Percentiles rank a stretch among this genome's conserved stretches.
Conservation (phyloP, 495 filamentous ascomycete genomes). For the Neurospora sp. region DNA sequence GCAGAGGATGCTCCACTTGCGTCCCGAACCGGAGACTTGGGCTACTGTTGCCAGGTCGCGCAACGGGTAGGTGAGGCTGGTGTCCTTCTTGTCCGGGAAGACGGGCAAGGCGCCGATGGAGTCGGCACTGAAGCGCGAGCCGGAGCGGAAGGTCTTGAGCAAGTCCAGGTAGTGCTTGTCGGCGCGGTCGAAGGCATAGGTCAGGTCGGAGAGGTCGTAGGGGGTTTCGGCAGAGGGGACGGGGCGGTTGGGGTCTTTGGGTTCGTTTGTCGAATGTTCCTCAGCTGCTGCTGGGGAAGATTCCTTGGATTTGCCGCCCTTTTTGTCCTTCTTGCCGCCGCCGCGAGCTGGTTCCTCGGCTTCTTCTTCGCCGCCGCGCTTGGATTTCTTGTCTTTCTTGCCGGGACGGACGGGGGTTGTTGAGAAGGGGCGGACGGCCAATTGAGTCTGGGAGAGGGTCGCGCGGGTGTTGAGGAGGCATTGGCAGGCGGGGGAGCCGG, state of each 20-base stretch:
- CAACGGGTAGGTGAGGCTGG: conserved; percentile 40
- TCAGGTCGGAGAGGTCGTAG: conserved; percentile 56
- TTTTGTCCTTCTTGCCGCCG: background rate
- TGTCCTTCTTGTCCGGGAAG: conserved; percentile 39
- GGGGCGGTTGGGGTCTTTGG: conserved; percentile 11
- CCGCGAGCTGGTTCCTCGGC: background rate
- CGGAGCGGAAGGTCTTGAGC: conserved; percentile 47
- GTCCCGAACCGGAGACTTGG: conserved; percentile 58
- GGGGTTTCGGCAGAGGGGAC: conserved; percentile 41
- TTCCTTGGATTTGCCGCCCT: background rate
- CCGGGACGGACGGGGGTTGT: background rate
- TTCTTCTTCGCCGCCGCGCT: background rate
- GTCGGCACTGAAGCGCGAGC: conserved; percentile 61
- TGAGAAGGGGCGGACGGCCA: background rate
- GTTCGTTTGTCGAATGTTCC: background rate
- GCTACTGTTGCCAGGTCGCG: conserved; percentile 69
- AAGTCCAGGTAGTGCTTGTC: conserved; percentile 49
- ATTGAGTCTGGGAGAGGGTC: background rate
- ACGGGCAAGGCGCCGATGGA: conserved; percentile 56
- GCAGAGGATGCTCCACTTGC: conserved; percentile 55
- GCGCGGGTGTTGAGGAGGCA: background rate
- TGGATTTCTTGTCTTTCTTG: conserved; percentile 3
- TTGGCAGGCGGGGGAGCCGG: background rate
- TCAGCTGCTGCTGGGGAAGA: background rate
- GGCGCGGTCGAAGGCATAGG: conserved; percentile 46